These are phyloP conservation scores for Xylariaceae sp. DNA, from an alignment of 2,329 filamentous ascomycete species.

Conservation along the genomic window DNA sequence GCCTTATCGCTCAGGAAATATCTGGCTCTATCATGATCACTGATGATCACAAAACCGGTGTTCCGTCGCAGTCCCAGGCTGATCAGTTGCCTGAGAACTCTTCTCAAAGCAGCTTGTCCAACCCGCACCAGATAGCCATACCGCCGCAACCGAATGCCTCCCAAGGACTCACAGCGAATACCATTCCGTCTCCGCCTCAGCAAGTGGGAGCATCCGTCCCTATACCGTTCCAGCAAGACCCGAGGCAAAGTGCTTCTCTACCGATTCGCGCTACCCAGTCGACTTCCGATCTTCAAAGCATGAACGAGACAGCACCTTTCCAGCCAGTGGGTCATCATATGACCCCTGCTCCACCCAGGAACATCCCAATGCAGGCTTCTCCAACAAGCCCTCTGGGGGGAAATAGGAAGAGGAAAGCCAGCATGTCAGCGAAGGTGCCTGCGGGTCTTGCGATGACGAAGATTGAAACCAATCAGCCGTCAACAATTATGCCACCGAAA, in stretches of 20 bases:
- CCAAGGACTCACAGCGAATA: conserved; percentile 2
- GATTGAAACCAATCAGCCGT: conserved; percentile 57
- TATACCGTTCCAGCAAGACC: conserved; percentile 2
- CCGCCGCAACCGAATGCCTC: conserved; percentile 18
- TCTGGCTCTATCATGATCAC: conserved; percentile 93
- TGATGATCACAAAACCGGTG: conserved; percentile 91
- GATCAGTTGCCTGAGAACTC: too few relatives aligned
- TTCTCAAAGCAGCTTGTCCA: too few relatives aligned
- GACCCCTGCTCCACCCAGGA: conserved; percentile 30
- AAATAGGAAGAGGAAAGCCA: conserved; percentile 80
- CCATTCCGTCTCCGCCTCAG: conserved; percentile 7
- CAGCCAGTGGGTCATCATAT: too few relatives aligned
- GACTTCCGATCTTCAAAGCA: conserved; percentile 57
- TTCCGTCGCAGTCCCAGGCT: conserved; percentile 13
- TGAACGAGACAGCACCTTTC: conserved; percentile 50
- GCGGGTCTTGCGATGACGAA: conserved; percentile 77
- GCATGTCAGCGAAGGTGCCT: conserved; percentile 64
- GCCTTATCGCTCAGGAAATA: conserved; percentile 77
- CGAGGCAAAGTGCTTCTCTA: conserved; percentile 32
- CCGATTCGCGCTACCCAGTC: conserved; percentile 57
- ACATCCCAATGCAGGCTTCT: conserved; percentile 54
- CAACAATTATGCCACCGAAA: conserved; percentile 34
- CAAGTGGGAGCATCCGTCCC: conserved; percentile 6
- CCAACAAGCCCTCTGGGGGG: conserved; percentile 60
- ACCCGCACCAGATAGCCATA: conserved; percentile 12